These are phyloP conservation scores for Cladosporium oxysporum DNA, from an alignment of 2,329 filamentous ascomycete species.

Conservation along the genomic window DNA sequence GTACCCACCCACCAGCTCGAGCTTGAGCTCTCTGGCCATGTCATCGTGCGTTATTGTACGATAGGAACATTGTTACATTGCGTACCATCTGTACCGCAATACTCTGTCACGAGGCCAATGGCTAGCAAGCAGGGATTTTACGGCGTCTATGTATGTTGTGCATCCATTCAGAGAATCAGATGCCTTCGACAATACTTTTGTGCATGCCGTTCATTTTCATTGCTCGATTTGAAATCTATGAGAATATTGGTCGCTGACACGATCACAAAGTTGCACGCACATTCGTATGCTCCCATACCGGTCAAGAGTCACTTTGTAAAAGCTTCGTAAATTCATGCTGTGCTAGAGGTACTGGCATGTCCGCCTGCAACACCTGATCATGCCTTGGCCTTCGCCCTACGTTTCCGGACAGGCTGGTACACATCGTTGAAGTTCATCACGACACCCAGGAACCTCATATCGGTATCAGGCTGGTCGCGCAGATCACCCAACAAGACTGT, in stretches of 20 bases:
- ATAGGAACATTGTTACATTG: background rate
- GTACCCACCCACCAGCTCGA: background rate
- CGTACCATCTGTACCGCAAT: background rate
- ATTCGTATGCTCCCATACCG: background rate
- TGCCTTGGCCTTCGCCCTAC: constrained; percentile 37
- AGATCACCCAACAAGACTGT: constrained; percentile 85
- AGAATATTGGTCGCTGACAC: background rate
- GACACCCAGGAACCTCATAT: constrained; percentile 92
- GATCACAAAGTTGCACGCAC: background rate
- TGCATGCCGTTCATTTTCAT: background rate
- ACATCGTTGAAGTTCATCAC: constrained; percentile 99
- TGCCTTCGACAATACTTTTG: background rate
- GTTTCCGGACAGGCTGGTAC: constrained; percentile 74
- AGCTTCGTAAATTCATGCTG: constrained; percentile 11
- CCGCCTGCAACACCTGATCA: background rate
- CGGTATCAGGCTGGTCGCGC: constrained; percentile 88
- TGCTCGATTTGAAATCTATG: background rate
- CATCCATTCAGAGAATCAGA: background rate
- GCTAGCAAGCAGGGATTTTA: background rate
- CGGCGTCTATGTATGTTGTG: background rate
- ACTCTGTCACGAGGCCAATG: background rate
- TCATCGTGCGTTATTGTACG: constrained; percentile 7
- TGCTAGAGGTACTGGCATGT: background rate
- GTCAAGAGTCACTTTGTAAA: background rate
- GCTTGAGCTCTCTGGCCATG: background rate